Percentiles rank a stretch among this genome's conserved stretches.
phyloP scores from a whole-genome alignment of 1,284 basidiomycete genomes.

The Phaffia rhodozyma region DNA sequence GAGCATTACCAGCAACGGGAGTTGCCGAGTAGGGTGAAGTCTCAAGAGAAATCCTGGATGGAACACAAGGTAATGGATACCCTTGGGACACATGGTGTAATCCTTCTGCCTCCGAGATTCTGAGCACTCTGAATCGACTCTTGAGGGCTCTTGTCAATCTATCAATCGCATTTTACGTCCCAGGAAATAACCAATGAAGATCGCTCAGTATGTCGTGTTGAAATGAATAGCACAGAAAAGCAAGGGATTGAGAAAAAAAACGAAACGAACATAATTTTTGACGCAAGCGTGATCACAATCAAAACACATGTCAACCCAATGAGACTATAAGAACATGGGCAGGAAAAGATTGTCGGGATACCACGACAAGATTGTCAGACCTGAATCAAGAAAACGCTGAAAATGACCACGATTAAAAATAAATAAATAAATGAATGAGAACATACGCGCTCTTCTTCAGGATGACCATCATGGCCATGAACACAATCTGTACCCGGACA shows the following conservation, averaged over 20 bases:
- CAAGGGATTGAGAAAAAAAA: neutral
- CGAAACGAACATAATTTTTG: conserved; percentile 8
- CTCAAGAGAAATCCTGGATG: neutral
- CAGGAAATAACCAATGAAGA: too few relatives aligned
- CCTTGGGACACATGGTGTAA: conserved; percentile 7
- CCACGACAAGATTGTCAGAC: too few relatives aligned
- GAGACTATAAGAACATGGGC: neutral
- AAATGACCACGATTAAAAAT: too few relatives aligned
- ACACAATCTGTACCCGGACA: conserved; percentile 8
- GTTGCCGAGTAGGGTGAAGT: too few relatives aligned
- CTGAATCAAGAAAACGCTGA: too few relatives aligned
- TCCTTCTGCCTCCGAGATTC: conserved; percentile 10
- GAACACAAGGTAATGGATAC: neutral
- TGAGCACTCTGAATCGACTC: conserved; percentile 8
- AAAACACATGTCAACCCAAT: conserved; percentile 9
- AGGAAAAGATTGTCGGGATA: too few relatives aligned
- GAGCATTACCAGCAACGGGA: too few relatives aligned
- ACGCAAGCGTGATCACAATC: conserved; percentile 10
- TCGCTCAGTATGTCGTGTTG: neutral
- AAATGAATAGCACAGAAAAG: neutral
- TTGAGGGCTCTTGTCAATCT: conserved; percentile 18
- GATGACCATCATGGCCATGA: conserved; percentile 15
- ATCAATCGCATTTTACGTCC: neutral
- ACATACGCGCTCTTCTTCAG: conserved; percentile 2
- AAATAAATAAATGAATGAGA: too few relatives aligned